Conservation (phyloP, 2,329 filamentous ascomycete species). For the Colletotrichum magnum region DNA sequence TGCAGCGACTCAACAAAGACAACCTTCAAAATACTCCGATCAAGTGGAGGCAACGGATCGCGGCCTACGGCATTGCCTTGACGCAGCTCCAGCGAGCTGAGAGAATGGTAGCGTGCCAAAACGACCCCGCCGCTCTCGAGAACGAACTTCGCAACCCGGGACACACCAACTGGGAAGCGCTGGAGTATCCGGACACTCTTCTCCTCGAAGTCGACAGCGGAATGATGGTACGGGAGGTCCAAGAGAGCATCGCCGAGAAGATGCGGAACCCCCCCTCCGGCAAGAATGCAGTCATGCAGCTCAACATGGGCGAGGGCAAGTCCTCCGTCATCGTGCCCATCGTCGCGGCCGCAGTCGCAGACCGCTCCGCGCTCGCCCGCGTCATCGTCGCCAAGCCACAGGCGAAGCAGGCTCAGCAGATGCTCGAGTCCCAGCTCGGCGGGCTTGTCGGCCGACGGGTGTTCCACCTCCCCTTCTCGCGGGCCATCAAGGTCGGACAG, state of each 20-base stretch:
- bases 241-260: constrained; percentile 68
- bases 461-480: constrained; percentile 71
- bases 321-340: constrained; percentile 79
- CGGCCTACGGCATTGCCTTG: constrained; percentile 57
- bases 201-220: constrained; percentile 75
- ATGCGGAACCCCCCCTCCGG: constrained; percentile 63
- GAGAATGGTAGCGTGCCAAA: constrained; percentile 51
- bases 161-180: constrained; percentile 68
- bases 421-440: constrained; percentile 68
- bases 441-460: constrained; percentile 69
- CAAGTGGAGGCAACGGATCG: constrained; percentile 53
- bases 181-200: constrained; percentile 70
- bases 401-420: constrained; percentile 71
- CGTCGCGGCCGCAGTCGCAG: constrained; percentile 66
- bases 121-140: constrained; percentile 49
- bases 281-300: constrained; percentile 70
- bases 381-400: constrained; percentile 75
- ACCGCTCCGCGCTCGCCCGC: constrained; percentile 65
- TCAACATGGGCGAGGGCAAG: constrained; percentile 82
- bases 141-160: constrained; percentile 65
- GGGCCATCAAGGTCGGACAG: constrained; percentile 56
- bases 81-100: constrained; percentile 57
- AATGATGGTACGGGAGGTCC: constrained; percentile 72
- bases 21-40: constrained; percentile 47
- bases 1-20: constrained; percentile 1